A percentile compares a stretch with the other conserved stretches of the same genome.
phyloP scores from a whole-genome alignment of 2,329 filamentous ascomycete genomes.

The Colletotrichum noveboracense region DNA sequence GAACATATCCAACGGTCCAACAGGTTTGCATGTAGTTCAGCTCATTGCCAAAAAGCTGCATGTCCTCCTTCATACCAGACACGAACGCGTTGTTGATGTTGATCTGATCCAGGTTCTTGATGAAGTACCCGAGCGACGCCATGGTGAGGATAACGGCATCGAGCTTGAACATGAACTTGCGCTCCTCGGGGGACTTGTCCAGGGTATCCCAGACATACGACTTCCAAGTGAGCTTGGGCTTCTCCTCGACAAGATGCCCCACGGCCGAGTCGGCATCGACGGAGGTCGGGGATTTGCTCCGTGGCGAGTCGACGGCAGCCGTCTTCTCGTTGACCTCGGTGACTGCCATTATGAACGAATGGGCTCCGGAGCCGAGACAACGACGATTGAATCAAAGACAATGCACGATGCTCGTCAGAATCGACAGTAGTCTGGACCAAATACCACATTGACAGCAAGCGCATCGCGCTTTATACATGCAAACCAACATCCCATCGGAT shows the following conservation, averaged over 20 bases:
- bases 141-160: constrained; percentile 41
- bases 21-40: constrained; percentile 30
- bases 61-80: constrained; percentile 30
- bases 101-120: constrained; percentile 34
- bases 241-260: constrained; percentile 25
- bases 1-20: constrained; percentile 29
- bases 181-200: constrained; percentile 45
- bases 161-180: constrained; percentile 46
- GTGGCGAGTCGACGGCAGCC: not conserved
- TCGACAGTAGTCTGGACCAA: not conserved
- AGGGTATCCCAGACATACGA: constrained; percentile 56
- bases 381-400: not conserved
- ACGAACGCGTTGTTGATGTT: constrained; percentile 40
- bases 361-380: not conserved
- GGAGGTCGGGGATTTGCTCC: constrained; percentile 1
- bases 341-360: not conserved
- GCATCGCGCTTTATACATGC: not conserved
- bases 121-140: constrained; percentile 33
- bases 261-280: not conserved
- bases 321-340: constrained; percentile 1
- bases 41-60: constrained; percentile 30
- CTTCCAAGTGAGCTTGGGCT: constrained; percentile 46
- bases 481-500: not conserved
- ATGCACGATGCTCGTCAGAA: not conserved
- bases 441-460: not conserved